Base-by-base conservation (phyloP, 306 rosid species). In the Sphenostylis stenocarpa region DNA sequence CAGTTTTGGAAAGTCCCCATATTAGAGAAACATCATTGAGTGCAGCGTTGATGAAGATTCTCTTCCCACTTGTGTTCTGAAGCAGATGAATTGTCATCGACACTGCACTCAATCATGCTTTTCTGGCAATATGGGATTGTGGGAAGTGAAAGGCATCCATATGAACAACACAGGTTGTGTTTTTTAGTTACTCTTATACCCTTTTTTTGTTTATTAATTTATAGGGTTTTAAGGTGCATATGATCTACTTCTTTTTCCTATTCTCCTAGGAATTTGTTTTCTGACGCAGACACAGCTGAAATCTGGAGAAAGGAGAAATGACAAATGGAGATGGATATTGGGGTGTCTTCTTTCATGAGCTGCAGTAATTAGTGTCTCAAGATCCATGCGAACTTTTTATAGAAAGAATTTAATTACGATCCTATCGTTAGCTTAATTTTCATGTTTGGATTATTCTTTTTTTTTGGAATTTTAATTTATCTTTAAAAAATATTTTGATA, bases 41-140 rank as follows among this genome's bases (percentile, higher is more conserved):
- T 92, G 96, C 92, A 88, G 96, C 96, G 90, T 92, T 92, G 96
- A 90, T 90, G 92, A 84, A 83, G 28, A 20, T 51, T 41, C 51
- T 28, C 51, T n/a, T 13, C 55, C 13, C 36, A 3, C 6, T 13
- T 3, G 1, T 19, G 31, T 49, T 51, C 71, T 31, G 20, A 5
- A 26, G 5, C 11, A 8, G 13, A 48, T 15, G 33, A 21, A 7
- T 16, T 12, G 13, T 86, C 88, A 45, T 86, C 76, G 78, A 51
- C 88, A 80, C 90, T 89, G 73, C 90, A 87, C 73, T 69, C 93
- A 89, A 89, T 89, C 78, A 89, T 83, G 96, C 84, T 85, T 90
- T 55, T 51, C 51, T 48, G 39, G 19, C 56, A 56, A 44, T 53
- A 60, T 64, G 81, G 78, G 55, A 55, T 70, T 15, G 7, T 81